Conservation (phyloP, 2,329 filamentous ascomycete genomes). For the Fusarium proliferatum region DNA sequence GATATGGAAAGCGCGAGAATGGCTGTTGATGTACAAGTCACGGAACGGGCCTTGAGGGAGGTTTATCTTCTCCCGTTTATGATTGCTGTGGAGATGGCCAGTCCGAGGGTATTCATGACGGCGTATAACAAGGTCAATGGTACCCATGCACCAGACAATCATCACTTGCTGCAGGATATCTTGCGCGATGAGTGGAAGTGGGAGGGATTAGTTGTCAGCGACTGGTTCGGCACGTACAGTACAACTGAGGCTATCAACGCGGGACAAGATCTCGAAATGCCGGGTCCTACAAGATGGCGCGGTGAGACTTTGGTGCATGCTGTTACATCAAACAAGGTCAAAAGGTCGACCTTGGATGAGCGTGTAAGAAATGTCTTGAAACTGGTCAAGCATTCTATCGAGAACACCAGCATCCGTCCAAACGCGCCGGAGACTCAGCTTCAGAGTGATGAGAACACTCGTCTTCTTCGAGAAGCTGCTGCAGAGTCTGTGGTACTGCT, state of each 20-base stretch:
- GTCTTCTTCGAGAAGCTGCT: not conserved
- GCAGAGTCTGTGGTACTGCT: not conserved
- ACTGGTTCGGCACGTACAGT: not conserved
- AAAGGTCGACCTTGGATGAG: not conserved
- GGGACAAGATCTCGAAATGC: constrained; percentile 5
- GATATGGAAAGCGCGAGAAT: constrained; percentile 28
- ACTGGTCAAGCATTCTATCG: not conserved
- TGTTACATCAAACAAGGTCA: not conserved
- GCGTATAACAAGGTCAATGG: constrained; percentile 1
- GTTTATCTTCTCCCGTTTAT: constrained; percentile 7
- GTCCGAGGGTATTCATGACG: not conserved
- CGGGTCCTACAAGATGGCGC: not conserved
- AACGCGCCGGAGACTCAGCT: not conserved
- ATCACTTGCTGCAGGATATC: not conserved
- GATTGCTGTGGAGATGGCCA: constrained; percentile 1
- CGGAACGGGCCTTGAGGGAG: not conserved
- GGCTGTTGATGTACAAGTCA: constrained; percentile 10
- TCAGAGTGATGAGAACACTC: fast-evolving
- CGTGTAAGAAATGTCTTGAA: not conserved
- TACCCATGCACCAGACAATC: not conserved
- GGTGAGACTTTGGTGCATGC: not conserved
- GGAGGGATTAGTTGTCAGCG: not conserved
- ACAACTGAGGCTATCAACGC: not conserved
- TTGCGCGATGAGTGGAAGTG: constrained; percentile 4
- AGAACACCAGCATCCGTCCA: not conserved